Conservation (phyloP, 352 stramenopile genomes). For the Pythium graminicola region DNA sequence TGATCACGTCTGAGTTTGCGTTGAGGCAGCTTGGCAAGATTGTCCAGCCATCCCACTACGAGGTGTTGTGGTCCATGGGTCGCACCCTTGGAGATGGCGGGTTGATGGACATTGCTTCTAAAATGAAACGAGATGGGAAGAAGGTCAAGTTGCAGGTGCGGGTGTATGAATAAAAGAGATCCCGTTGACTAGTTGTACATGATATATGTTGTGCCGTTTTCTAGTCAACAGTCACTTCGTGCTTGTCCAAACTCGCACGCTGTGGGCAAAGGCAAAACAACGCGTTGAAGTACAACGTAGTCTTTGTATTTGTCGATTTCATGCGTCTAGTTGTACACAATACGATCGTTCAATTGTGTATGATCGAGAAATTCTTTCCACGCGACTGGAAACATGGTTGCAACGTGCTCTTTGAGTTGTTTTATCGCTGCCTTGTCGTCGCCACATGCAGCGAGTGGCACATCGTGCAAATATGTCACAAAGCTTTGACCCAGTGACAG, state of each 20-base stretch:
- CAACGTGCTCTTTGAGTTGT: constrained; percentile 39
- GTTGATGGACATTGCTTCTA: constrained; percentile 26
- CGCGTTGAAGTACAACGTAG: no score
- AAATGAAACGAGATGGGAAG: constrained; percentile 17
- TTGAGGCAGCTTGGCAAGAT: constrained; percentile 22
- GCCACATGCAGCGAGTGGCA: constrained; percentile 24
- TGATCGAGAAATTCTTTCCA: constrained; percentile 62
- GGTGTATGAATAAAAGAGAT: constrained; percentile 13
- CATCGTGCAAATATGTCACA: constrained; percentile 43
- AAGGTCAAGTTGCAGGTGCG: constrained; percentile 19
- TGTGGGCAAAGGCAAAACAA: not conserved
- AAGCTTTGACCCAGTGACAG: constrained; percentile 49
- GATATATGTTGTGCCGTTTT: no score
- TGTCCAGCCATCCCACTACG: constrained; percentile 20
- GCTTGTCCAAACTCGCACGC: no score
- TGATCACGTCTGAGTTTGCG: constrained; percentile 26
- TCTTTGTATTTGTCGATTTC: no score
- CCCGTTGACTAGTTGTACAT: no score
- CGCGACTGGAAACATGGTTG: constrained; percentile 61
- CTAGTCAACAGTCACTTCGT: no score
- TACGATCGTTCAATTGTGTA: constrained; percentile 35
- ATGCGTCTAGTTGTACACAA: no score
- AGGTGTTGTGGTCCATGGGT: constrained; percentile 23
- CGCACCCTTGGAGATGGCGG: constrained; percentile 20
- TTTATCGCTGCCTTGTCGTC: constrained; percentile 20